These are phyloP conservation scores for Taphrina populina DNA, from an alignment of 1,139 yeast species.

Conservation along the genomic window DNA sequence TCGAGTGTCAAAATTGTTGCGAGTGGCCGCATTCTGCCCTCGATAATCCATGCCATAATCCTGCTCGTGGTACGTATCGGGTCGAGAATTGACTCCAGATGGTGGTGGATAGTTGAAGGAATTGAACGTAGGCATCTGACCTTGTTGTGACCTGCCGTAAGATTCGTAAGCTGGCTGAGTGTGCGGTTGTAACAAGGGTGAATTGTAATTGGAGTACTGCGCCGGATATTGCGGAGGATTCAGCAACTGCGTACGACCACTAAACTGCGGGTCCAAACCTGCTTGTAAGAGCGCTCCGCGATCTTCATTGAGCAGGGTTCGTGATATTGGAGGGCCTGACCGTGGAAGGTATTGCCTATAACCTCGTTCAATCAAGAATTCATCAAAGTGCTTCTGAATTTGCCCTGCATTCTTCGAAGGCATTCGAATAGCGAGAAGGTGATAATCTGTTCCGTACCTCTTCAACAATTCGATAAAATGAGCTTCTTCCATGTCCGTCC, in stretches of 20 bases:
- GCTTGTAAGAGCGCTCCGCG: background rate
- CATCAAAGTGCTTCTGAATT: conserved; percentile 23
- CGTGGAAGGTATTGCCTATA: conserved; percentile 28
- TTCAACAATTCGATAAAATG: conserved; percentile 11
- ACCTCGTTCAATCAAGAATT: conserved; percentile 11
- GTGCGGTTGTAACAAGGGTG: conserved; percentile 3
- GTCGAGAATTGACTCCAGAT: too few relatives aligned
- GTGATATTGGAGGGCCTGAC: conserved; percentile 3
- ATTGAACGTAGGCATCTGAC: too few relatives aligned
- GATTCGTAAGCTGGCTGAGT: background rate
- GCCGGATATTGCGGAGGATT: background rate
- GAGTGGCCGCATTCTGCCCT: background rate
- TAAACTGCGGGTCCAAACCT: background rate
- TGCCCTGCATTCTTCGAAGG: conserved; percentile 19
- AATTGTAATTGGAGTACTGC: background rate
- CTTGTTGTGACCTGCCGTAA: conserved; percentile 4
- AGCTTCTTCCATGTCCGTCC: conserved; percentile 39
- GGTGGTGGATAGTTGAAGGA: too few relatives aligned
- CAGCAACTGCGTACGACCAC: background rate
- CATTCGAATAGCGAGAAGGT: conserved; percentile 16
- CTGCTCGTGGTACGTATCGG: background rate
- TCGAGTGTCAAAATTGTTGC: conserved; percentile 1
- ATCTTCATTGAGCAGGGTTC: conserved; percentile 1
- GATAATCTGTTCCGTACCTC: conserved; percentile 14
- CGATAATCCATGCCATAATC: background rate